Percentiles rank a stretch among this genome's conserved stretches.
phyloP scores from a whole-genome alignment of 345 rosid genomes.

The Rhodomyrtus tomentosa region DNA sequence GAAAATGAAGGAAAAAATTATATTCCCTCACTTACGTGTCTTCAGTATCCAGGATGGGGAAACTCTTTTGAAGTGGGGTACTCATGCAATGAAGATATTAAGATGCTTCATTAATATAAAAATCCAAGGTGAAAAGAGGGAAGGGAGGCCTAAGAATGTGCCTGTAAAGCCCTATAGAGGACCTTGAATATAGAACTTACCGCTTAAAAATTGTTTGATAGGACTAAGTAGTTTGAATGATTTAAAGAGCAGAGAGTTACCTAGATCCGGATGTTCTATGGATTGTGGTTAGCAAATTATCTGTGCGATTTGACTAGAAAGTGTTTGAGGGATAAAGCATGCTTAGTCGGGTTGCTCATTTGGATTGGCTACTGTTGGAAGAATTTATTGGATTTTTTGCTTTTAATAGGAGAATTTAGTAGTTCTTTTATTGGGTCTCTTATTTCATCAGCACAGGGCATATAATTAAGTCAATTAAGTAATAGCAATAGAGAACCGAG shows the following conservation, averaged over 20 bases:
- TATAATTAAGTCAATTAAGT: neutral
- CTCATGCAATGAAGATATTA: neutral
- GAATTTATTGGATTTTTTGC: neutral
- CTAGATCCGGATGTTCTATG: neutral
- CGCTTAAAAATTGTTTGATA: neutral
- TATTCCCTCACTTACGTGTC: too few species aligned
- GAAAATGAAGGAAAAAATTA: too few species aligned
- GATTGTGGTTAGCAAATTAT: neutral
- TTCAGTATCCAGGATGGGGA: neutral
- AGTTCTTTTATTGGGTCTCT: neutral
- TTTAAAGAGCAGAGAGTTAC: neutral
- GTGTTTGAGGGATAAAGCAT: neutral
- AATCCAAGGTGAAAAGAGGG: neutral
- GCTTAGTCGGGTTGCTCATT: neutral
- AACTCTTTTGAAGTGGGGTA: neutral
- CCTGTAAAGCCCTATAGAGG: neutral
- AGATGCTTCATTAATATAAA: neutral
- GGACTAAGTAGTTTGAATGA: neutral
- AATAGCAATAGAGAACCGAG: neutral
- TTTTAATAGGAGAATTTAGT: neutral
- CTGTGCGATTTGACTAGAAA: neutral
- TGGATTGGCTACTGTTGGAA: neutral
- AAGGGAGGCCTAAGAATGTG: neutral
- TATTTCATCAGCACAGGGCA: neutral
- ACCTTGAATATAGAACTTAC: neutral